phyloP scores from a whole-genome alignment of 805 yeast genomes.

The Teunomyces barrocoloradensis region DNA sequence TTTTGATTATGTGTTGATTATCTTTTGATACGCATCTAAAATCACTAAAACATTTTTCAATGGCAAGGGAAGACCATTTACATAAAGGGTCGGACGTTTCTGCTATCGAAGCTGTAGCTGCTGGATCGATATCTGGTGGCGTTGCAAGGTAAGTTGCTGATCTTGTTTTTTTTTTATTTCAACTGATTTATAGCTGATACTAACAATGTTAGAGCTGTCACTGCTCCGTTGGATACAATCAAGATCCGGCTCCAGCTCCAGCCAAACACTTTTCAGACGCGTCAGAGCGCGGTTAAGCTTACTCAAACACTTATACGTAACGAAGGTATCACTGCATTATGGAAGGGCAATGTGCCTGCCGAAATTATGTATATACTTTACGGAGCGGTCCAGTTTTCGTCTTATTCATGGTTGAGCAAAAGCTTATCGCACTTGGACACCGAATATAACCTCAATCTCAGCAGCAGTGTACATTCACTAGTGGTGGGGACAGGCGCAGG shows the following conservation, averaged over 20 bases:
- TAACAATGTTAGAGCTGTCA: slow-evolving; percentile 44
- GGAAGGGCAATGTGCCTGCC: slow-evolving; percentile 97
- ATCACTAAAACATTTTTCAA: background rate
- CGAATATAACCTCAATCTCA: slow-evolving; percentile 18
- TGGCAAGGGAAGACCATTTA: slow-evolving; percentile 39
- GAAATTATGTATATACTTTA: slow-evolving; percentile 79
- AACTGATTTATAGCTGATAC: slow-evolving; percentile 8
- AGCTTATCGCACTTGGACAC: slow-evolving; percentile 32
- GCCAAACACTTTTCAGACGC: slow-evolving; percentile 17
- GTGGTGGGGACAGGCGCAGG: slow-evolving; percentile 81
- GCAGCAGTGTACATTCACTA: slow-evolving; percentile 42
- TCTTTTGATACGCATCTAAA: too few relatives aligned
- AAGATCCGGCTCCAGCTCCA: slow-evolving; percentile 75
- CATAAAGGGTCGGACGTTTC: slow-evolving; percentile 52
- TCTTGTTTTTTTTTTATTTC: too few relatives aligned
- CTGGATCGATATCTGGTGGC: slow-evolving; percentile 73
- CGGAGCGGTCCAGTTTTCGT: slow-evolving; percentile 81
- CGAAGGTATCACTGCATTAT: slow-evolving; percentile 76
- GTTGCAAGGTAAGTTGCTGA: slow-evolving; percentile 35
- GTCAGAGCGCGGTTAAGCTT: slow-evolving; percentile 18
- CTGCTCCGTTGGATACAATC: slow-evolving; percentile 78
- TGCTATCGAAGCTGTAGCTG: slow-evolving; percentile 51
- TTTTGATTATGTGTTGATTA: too few relatives aligned
- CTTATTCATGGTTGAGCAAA: slow-evolving; percentile 57
- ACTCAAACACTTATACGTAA: slow-evolving; percentile 44